Evolutionary conservation across 495 filamentous ascomycete genomes (phyloP).

Genomic region (Collariella sp.): DNA sequence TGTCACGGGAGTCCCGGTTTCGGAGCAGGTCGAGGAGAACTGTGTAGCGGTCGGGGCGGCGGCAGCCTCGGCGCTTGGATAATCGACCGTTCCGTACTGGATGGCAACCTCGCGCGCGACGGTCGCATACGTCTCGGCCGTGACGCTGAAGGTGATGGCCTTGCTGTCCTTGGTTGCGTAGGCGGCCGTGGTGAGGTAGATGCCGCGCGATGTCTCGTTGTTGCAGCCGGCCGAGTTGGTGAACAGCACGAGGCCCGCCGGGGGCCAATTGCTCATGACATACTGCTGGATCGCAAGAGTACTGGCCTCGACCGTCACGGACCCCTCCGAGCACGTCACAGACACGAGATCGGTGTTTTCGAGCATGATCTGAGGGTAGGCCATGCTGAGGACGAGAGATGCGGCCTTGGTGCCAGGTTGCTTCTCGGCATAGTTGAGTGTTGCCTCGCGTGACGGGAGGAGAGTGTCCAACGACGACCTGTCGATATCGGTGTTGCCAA

Average conservation of each 20-base stretch:
- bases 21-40: neutral
- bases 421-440: neutral
- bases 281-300: neutral
- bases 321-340: neutral
- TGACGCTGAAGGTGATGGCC: neutral
- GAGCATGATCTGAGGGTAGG: neutral
- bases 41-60: neutral
- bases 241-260: neutral
- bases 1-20: neutral
- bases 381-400: neutral
- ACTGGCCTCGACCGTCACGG: neutral
- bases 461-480: neutral
- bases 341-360: neutral
- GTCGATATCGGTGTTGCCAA: neutral
- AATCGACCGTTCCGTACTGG: neutral
- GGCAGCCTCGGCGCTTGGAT: neutral
- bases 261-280: neutral
- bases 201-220: neutral
- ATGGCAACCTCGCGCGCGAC: neutral
- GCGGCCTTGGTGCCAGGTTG: neutral
- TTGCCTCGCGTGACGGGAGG: neutral
- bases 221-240: neutral
- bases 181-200: neutral
- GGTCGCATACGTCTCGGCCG: neutral
- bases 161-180: neutral